phyloP scores from a whole-genome alignment of 441 rosid genomes.

The Pelargonium cotyledonis region DNA sequence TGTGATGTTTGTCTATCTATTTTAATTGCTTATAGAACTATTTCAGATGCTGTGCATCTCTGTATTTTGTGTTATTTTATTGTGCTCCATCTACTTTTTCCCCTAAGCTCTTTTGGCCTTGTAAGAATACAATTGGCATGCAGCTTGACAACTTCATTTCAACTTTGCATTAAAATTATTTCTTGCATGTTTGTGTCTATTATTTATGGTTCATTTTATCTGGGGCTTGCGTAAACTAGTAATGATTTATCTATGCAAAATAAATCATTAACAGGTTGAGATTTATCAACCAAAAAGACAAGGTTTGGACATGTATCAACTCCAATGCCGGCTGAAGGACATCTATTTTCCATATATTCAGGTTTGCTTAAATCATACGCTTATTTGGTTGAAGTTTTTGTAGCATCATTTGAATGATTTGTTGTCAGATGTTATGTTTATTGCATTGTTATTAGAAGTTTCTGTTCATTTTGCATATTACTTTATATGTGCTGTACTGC shows the following conservation, averaged over 20 bases:
- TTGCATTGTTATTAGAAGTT: not conserved
- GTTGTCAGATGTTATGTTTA: not conserved
- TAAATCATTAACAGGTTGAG: slow-evolving; percentile 43
- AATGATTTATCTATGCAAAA: slow-evolving; percentile 2
- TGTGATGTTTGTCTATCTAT: not conserved
- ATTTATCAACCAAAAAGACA: slow-evolving; percentile 36
- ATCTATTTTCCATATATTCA: slow-evolving; percentile 79
- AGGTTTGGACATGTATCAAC: slow-evolving; percentile 31
- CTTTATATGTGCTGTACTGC: not conserved
- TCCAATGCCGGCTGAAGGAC: slow-evolving; percentile 70
- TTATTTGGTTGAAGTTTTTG: not conserved
- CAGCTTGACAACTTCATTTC: not conserved
- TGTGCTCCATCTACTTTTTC: not conserved
- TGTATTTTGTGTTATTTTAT: not conserved
- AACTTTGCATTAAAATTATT: not conserved
- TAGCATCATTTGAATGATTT: not conserved
- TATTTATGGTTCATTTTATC: not conserved
- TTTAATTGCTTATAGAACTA: not conserved
- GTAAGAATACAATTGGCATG: not conserved
- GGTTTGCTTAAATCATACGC: slow-evolving; percentile 29
- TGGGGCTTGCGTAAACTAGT: not conserved
- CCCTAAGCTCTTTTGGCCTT: not conserved
- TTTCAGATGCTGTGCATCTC: not conserved
- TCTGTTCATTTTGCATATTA: not conserved
- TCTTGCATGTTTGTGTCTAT: not conserved